Evolutionary conservation across 805 yeast genomes (phyloP), one percentile per base, ranked within the genome.

Genomic region (Yamadazyma takamatsuzukensis): DNA sequence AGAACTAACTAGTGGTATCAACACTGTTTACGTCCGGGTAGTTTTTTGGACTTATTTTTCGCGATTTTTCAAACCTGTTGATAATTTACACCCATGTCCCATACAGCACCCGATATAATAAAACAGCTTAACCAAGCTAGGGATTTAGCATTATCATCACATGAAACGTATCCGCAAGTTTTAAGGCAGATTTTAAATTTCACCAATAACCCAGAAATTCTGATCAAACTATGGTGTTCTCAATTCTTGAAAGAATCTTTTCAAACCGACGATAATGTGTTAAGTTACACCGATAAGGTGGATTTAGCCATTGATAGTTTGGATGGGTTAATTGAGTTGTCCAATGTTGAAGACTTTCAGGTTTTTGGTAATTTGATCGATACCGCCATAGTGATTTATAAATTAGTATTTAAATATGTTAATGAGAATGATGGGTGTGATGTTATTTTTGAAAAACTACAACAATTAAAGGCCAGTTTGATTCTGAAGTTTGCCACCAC

Each of bases 401-500:
- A 59, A 27, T 50, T 72, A 17, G 65, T 71, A 5, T 74, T 74
- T 45, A 50, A 54, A 27, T 62, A 62, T 35, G 66, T 72, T 34
- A 66, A 70, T 7, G 66, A 68, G n/a, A 61, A 61, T 38, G 76
- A 74, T 33, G 69, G 72, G 21, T 56, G 65, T 37, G 47, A 47
- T 31, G 51, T 44, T n/a, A 45, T 60, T 14, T 87, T 95, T 95
- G 53, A 60, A 16, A 64, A 68, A 28, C 48, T 84, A 40, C 53
- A 64, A 11, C 68, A 64, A 5, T 56, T 89, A 47, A 85, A 83
- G 56, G 62, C 64, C 18, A 62, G 61, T 21, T 64, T 86, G n/a
- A 53, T 83, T n/a, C 56, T 66, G 7, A 70, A 76, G 36, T 85
- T 86, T 78, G 73, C 69, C 15, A 53, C 76, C 3, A 43, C 72